These are phyloP conservation scores for Diaporthe amygdali DNA, from an alignment of 2,329 filamentous ascomycete species.

Conservation along the genomic window DNA sequence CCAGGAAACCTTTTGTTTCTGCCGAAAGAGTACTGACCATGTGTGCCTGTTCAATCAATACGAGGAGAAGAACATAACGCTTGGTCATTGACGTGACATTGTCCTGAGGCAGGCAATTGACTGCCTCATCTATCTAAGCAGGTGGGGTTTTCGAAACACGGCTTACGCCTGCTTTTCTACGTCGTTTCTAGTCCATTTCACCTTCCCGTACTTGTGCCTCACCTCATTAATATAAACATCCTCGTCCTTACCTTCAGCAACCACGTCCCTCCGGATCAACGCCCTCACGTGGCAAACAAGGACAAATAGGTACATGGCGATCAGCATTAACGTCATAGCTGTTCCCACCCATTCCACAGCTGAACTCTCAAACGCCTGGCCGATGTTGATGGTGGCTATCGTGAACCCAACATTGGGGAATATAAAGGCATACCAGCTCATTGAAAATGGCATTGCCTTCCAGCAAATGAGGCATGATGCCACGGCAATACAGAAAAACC, in stretches of 20 bases:
- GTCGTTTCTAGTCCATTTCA: background rate
- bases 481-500: background rate
- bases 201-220: background rate
- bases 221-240: background rate
- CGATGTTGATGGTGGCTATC: constrained; percentile 28
- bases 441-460: constrained; percentile 27
- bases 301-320: background rate
- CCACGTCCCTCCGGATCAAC: background rate
- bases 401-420: constrained; percentile 30
- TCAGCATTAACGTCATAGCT: constrained; percentile 26
- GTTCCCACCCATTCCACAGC: constrained; percentile 28
- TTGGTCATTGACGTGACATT: too few relatives aligned
- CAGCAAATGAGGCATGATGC: background rate
- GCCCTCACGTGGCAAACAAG: background rate
- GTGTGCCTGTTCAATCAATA: too few relatives aligned
- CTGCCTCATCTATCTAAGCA: background rate
- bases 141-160: background rate
- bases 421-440: constrained; percentile 29
- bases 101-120: too few relatives aligned
- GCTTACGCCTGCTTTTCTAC: background rate
- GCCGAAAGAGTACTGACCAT: too few relatives aligned
- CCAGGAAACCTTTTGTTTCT: too few relatives aligned
- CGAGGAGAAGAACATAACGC: too few relatives aligned
- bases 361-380: constrained; percentile 21
- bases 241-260: background rate